Evolutionary conservation across 1,284 basidiomycete genomes (phyloP), one percentile per base, ranked within the genome.

Genomic region (Ustilago trichophora): DNA sequence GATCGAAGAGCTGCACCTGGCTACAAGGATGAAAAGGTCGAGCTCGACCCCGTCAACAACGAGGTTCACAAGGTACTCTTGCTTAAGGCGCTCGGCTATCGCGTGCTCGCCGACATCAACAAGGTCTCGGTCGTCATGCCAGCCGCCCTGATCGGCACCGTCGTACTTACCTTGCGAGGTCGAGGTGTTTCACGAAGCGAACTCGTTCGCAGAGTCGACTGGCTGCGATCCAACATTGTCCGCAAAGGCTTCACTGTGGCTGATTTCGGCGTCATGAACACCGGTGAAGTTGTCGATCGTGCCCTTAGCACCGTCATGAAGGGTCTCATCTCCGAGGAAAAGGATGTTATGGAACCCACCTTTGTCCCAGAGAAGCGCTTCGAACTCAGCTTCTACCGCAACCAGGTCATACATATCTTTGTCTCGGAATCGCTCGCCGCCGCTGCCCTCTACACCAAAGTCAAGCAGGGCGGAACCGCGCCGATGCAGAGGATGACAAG

Each of bases 381-480:
- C 64, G 81, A 82, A 54, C 75, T 83, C 16, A 76, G 75, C 46
- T 81, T 82, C 65, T 82, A 82, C 58, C 78, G 82, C 33, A 82
- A 82, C 49, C 82, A 82, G 62, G 73, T 78, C 36, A 77, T 80
- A 11, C 77, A 78, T 50, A 69, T 78, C 51, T 80, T 78, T 40
- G 77, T 78, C 12, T 64, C 64, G 21, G 78, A 80, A 45, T 44
- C 66, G 32, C 66, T 80, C 25, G 55, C 73, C 5, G 67, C 64
- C 6, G 71, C 64, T 8, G 72, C 79, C 6, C 73, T 80, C 42
- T 82, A 83, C 57, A 82, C 78, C 16, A 69, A 65, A 25, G 75
- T 83, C 69, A 82, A 82, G 60, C 78, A 81, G 26, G 82, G 81
- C 42, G 80, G 80, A 6, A 70, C 73, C 0, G 71, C 77, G 0